These are phyloP conservation scores for Trichoderma pleuroti DNA, from an alignment of 2,329 filamentous ascomycete genomes.

Conservation along the genomic window DNA sequence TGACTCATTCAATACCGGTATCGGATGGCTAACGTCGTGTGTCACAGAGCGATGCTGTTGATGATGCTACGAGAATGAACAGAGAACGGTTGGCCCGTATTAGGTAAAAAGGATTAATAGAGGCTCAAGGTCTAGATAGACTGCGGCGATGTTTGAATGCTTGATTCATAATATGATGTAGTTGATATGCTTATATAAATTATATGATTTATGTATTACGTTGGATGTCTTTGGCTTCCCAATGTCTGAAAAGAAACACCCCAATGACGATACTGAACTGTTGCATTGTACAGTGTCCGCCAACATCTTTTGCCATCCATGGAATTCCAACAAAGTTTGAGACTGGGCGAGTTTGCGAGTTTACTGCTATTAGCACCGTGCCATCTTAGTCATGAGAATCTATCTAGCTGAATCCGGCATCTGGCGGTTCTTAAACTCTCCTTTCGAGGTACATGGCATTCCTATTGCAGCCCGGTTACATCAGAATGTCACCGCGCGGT, in stretches of 20 bases:
- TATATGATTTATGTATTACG: background rate
- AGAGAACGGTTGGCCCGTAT: conserved; percentile 66
- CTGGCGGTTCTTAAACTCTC: background rate
- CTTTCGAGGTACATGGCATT: background rate
- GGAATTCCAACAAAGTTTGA: background rate
- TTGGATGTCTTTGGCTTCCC: background rate
- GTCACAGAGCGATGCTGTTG: conserved; percentile 71
- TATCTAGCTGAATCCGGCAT: background rate
- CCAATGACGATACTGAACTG: background rate
- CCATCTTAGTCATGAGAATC: background rate
- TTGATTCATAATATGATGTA: background rate
- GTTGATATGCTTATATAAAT: background rate
- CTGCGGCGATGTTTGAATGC: background rate
- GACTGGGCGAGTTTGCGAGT: background rate
- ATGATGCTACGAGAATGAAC: conserved; percentile 78
- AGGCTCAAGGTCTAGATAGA: background rate
- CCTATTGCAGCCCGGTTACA: background rate
- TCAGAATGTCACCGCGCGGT: background rate
- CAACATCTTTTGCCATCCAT: background rate
- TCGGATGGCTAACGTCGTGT: conserved; percentile 29
- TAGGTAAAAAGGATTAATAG: conserved; percentile 29
- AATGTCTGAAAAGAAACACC: background rate
- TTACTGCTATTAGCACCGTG: background rate
- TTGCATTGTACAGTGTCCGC: background rate
- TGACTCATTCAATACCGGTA: background rate